Conservation (phyloP, 192 early-diverging fungal species). For the Coemansia aciculifera region DNA sequence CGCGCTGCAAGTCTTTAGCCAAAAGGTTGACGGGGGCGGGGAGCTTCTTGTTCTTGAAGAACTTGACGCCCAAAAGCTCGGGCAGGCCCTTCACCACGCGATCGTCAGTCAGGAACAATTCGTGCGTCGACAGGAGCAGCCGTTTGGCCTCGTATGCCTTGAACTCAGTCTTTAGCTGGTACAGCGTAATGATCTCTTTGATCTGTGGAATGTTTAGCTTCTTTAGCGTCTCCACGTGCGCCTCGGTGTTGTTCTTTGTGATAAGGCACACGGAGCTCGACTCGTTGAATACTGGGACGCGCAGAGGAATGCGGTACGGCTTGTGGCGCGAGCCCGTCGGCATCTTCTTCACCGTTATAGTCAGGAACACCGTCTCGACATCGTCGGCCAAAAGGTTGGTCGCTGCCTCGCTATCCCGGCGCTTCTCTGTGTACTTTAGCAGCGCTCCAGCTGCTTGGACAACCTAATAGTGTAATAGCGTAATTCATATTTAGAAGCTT, state of each 20-base stretch:
- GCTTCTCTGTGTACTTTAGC: conserved; percentile 37
- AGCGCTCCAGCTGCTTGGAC: conserved; percentile 40
- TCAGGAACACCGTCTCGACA: conserved; percentile 59
- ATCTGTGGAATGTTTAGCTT: conserved; percentile 62
- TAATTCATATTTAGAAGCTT: not conserved
- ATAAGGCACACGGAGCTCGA: conserved; percentile 82
- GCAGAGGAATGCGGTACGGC: conserved; percentile 72
- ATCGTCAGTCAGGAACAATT: conserved; percentile 89
- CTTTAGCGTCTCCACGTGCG: conserved; percentile 73
- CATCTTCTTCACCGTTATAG: conserved; percentile 71
- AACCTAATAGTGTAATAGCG: conserved; percentile 21
- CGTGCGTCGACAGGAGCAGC: conserved; percentile 70
- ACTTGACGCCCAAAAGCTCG: conserved; percentile 75
- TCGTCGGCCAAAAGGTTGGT: conserved; percentile 59
- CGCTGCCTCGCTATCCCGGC: conserved; percentile 32
- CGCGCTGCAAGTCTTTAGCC: conserved; percentile 24
- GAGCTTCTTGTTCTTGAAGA: conserved; percentile 84
- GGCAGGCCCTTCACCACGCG: conserved; percentile 74
- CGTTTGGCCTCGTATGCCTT: conserved; percentile 80
- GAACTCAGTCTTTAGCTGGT: conserved; percentile 78
- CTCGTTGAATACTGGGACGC: conserved; percentile 64
- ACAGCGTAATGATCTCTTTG: conserved; percentile 71
- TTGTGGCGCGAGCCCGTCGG: conserved; percentile 60
- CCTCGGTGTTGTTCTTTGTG: conserved; percentile 80
- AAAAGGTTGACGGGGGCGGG: conserved; percentile 30